Evolutionary conservation across 139 green algal genomes (phyloP).

Genomic region (Chara braunii): DNA sequence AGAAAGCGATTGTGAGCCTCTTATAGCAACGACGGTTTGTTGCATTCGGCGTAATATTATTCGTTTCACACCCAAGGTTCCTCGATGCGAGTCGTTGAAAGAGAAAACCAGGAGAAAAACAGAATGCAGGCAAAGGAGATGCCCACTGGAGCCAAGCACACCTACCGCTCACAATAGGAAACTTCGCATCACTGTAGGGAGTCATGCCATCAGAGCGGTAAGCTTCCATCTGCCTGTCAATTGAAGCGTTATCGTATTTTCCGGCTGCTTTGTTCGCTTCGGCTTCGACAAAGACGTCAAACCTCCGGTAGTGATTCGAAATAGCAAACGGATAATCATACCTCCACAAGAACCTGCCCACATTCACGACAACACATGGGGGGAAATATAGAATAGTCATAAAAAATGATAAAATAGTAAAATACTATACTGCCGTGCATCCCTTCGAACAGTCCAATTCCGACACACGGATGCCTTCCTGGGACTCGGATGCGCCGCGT

Average conservation of each 20-base stretch:
- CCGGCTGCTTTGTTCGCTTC: conserved; percentile 31
- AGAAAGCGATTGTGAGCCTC: too few species aligned
- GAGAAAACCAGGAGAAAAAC: too few species aligned
- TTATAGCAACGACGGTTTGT: too few species aligned
- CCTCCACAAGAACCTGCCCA: conserved; percentile 18
- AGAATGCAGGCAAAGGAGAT: too few species aligned
- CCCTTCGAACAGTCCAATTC: background rate
- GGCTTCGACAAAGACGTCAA: conserved; percentile 28
- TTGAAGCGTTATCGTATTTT: conserved; percentile 35
- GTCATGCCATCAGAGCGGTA: conserved; percentile 23
- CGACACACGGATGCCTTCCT: background rate
- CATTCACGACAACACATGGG: too few species aligned
- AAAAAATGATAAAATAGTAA: too few species aligned
- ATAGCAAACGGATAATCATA: conserved; percentile 15
- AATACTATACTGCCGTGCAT: too few species aligned
- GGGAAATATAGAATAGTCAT: too few species aligned
- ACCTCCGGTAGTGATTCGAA: conserved; percentile 36
- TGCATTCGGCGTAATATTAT: too few species aligned
- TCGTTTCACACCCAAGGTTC: too few species aligned
- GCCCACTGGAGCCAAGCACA: too few species aligned
- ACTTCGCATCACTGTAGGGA: conserved; percentile 17
- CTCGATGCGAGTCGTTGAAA: too few species aligned
- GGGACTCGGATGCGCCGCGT: background rate
- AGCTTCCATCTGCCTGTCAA: conserved; percentile 28
- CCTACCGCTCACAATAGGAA: conserved; percentile 29